phyloP scores from a whole-genome alignment of 495 filamentous ascomycete genomes.

The Amorphotheca resinae region DNA sequence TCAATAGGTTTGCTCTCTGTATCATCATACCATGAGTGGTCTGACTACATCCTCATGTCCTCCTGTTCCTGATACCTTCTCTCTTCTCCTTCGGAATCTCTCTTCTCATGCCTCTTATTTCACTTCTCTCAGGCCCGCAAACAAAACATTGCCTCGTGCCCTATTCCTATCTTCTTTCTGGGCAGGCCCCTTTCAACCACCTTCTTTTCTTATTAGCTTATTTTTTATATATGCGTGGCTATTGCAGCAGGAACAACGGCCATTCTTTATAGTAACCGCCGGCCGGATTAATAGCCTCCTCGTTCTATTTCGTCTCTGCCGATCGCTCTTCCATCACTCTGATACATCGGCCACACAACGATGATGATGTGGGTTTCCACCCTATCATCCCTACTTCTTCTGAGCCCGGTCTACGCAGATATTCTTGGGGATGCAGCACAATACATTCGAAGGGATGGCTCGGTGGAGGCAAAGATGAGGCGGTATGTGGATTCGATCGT shows the following conservation, averaged over 20 bases:
- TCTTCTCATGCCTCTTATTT: constrained; percentile 3
- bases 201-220: constrained; percentile 12
- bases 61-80: not conserved
- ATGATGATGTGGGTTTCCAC: constrained; percentile 14
- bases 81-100: constrained; percentile 9
- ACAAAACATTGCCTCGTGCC: constrained; percentile 22
- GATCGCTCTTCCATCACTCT: not conserved
- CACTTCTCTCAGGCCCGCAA: constrained; percentile 11
- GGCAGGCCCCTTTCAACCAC: constrained; percentile 20
- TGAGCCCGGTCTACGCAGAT: constrained; percentile 15
- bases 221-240: constrained; percentile 8
- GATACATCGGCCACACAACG: no score
- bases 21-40: constrained; percentile 8
- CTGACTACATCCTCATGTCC: constrained; percentile 10
- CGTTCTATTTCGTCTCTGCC: not conserved
- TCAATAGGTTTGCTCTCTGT: no score
- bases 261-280: constrained; percentile 13
- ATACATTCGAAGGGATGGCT: constrained; percentile 9
- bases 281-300: constrained; percentile 9
- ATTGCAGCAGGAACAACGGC: constrained; percentile 10
- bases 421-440: constrained; percentile 6
- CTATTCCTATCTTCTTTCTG: constrained; percentile 13
- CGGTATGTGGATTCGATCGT: constrained; percentile 19
- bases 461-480: constrained; percentile 15
- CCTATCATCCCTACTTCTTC: constrained; percentile 15